phyloP scores from a whole-genome alignment of 306 rosid species.

The Cicer judaicum region DNA sequence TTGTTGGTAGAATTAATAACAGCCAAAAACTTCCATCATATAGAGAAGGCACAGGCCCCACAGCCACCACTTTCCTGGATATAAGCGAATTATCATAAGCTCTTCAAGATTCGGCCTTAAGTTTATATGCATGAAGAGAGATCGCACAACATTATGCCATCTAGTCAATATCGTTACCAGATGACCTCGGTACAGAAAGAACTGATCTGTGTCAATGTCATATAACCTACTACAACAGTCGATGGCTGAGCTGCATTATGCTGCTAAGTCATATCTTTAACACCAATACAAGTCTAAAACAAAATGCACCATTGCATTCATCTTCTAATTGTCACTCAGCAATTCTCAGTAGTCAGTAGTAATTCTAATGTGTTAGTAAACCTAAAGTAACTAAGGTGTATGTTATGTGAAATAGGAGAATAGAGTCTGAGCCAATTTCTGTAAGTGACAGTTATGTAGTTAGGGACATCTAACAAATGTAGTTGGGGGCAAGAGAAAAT shows the following conservation, averaged over 20 bases:
- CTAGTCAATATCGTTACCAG: conserved; percentile 23
- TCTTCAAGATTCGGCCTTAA: conserved; percentile 25
- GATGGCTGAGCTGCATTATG: not conserved
- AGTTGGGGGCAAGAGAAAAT: conserved; percentile 8
- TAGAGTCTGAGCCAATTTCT: conserved; percentile 7
- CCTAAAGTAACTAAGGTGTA: not conserved
- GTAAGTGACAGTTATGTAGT: not conserved
- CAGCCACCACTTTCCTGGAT: not conserved
- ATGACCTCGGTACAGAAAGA: conserved; percentile 37
- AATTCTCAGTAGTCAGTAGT: not conserved
- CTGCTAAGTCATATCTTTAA: conserved; percentile 28
- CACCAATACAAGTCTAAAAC: conserved; percentile 30
- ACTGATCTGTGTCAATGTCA: conserved; percentile 22
- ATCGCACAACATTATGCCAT: conserved; percentile 1
- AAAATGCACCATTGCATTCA: conserved; percentile 25
- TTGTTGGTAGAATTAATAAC: conserved; percentile 23
- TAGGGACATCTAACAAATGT: conserved; percentile 17
- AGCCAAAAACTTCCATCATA: conserved; percentile 19
- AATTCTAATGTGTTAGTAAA: conserved; percentile 3
- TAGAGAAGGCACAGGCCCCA: not conserved
- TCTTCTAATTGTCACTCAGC: not conserved
- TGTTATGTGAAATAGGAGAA: not conserved
- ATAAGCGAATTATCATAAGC: conserved; percentile 1
- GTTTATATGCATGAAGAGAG: conserved; percentile 6
- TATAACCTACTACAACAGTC: conserved; percentile 31